Evolutionary conservation across 805 yeast genomes (phyloP), one percentile per base, ranked within the genome.

Genomic region (Candida sithepensis): DNA sequence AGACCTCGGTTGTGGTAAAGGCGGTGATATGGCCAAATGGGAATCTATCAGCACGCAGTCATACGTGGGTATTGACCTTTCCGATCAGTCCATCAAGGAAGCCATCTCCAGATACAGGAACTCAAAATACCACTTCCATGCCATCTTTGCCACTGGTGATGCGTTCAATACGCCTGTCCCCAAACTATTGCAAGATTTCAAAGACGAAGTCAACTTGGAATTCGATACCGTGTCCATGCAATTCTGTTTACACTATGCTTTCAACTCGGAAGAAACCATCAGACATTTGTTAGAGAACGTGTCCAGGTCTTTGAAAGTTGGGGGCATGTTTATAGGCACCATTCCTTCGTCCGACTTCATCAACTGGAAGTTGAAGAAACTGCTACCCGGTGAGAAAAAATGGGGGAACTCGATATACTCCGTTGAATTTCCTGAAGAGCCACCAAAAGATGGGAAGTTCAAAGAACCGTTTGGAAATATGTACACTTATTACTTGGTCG

Each of bases 1-100:
- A 18, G 99, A 94, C 61, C 67, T 92, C 47, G 97, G 97, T 14
- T 91, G 98, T 67, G 99, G 99, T 13, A 95, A 94, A 65, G 99
- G 99, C 44, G 99, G 99, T 23, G 99, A 94, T 69, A 70, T 94
- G 59, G 81, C 85, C 57, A 94, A 94, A 64, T 92, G 96, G 82
- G 86, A 84, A 44, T 80, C 80, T 56, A 85, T 88, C 1, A 71
- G 78, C 19, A 78, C 88, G 2, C 75, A 79, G 20, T 91, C 90
- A 42, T 88, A 86, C 55, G 81, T 91, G 46, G 99, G 99, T 1
- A 75, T 94, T 24, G 99, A 94, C 67, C 84, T 94, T 39, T 90
- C 97, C 18, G 94, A 91, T 64, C 84, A 85, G 3, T 87, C 96
- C 6, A 82, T 94, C 44, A 73, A 77, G 44, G 97, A 94, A 63